Base-by-base conservation (phyloP, 495 filamentous ascomycete species). In the Xylaria bambusicola region DNA sequence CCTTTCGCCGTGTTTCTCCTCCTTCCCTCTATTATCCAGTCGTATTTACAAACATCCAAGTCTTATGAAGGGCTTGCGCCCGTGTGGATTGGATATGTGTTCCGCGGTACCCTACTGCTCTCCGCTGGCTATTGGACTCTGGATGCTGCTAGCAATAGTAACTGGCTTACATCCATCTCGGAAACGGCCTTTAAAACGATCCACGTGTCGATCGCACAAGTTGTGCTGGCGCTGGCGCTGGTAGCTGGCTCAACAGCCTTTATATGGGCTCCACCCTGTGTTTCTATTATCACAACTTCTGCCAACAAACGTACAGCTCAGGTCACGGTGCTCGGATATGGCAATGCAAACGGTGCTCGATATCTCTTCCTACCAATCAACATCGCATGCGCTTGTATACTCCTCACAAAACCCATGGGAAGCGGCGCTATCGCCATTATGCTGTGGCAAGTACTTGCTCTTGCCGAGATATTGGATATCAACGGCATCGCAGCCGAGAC, bases 321-420 rank as follows among this genome's bases (percentile, higher is more conserved):
- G 63, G 81, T 97, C 42, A 90, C 86, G 36, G 88, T 98, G 59
- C 82, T 94, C 21, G 94, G 94, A 36, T 96, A 93, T 70, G 90
- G 88, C 63, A 99, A 99, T 69, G 81, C 90, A 46, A 86, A 98
- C 72, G 94, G 95, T 47, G 89, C 92, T 0, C 88, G 92, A 40
- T 98, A 93, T 75, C 88, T 94, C 65, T 81, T 97, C 40, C 82
- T 99, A 0, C 83, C 92, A 3, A 72, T 87, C 66, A 90, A 89
- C 72, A 88, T 93, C 77, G 75, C 88, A 7, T 81, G 89, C 20
- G 87, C 83, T 13, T 81, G 92, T 54, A 82, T 88, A 54, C 80
- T 99, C 15, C 81, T 97, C 57, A 88, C 93, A 62, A 98, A 98
- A 66, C 94, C 94, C 33, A 95, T 98, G 91, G 94, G 95, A 57